Percentiles rank a stretch among this genome's conserved stretches.
phyloP scores from a whole-genome alignment of 2,329 filamentous ascomycete genomes.

The Pestalotiopsis sp. region DNA sequence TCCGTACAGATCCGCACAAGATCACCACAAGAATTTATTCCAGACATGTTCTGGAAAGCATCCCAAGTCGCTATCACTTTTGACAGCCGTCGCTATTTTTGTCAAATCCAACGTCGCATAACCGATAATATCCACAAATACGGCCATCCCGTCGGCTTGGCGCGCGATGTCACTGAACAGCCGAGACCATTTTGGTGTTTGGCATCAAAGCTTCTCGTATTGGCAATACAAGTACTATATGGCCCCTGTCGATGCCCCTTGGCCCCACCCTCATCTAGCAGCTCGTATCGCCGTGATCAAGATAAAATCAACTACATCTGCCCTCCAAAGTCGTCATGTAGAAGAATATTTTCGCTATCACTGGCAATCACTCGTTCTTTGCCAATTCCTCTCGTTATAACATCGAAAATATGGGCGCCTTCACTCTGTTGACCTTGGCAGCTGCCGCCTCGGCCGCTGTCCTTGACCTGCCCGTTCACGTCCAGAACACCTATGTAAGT shows the following conservation, averaged over 20 bases:
- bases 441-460: slow-evolving; percentile 16
- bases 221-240: not conserved
- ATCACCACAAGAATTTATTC: too few relatives aligned
- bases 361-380: slow-evolving; percentile 1
- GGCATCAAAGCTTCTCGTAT: not conserved
- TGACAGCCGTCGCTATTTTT: not conserved
- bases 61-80: not conserved
- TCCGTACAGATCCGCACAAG: too few relatives aligned
- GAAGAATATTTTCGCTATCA: not conserved
- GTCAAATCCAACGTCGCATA: not conserved
- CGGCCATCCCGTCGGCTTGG: not conserved
- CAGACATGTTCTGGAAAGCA: not conserved
- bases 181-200: not conserved
- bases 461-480: slow-evolving; percentile 17
- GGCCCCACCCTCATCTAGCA: not conserved
- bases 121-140: not conserved
- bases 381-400: not conserved
- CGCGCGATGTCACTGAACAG: not conserved
- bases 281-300: not conserved
- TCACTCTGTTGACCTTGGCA: not conserved
- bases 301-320: not conserved
- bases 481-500: slow-evolving; percentile 20
- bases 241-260: not conserved
- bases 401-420: not conserved
- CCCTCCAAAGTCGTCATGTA: not conserved